These are phyloP conservation scores for Penstemon davidsonii DNA, from an alignment of 257 asterid genomes.

Conservation along the genomic window DNA sequence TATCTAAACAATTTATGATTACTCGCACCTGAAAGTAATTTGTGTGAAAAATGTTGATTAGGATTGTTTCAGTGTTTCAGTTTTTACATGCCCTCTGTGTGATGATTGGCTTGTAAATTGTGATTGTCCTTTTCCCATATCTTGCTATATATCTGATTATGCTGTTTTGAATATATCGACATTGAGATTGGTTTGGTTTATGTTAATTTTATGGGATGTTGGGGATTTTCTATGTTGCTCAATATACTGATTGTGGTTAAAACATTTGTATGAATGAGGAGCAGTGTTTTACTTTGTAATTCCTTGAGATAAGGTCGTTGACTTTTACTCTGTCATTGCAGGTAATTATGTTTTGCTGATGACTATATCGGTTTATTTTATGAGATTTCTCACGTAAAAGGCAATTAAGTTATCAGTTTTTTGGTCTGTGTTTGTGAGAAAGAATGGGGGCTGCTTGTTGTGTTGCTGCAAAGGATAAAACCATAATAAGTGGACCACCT, in stretches of 20 bases:
- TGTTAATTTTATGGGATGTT: conserved; percentile 3
- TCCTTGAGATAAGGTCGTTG: no score
- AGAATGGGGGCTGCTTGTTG: conserved; percentile 97
- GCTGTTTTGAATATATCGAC: conserved; percentile 18
- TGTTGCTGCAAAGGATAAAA: conserved; percentile 82
- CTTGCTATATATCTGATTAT: conserved; percentile 13
- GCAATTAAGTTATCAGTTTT: conserved; percentile 17
- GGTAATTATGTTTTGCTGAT: conserved; percentile 30
- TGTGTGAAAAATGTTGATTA: no score
- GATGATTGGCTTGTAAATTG: no score
- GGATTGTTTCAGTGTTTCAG: no score
- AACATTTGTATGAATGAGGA: no score
- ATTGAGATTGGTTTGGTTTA: not conserved
- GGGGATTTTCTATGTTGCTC: conserved; percentile 7
- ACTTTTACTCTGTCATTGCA: conserved; percentile 28
- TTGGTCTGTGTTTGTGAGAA: conserved; percentile 35
- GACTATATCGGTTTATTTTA: conserved; percentile 4
- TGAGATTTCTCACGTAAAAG: conserved; percentile 33
- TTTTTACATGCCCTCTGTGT: no score
- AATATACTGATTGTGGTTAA: no score
- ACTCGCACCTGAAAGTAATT: no score
- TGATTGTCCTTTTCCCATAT: no score
- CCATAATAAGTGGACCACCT: conserved; percentile 61
- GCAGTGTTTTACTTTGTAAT: no score
- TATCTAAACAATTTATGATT: not conserved